Percentiles rank a stretch among this genome's conserved stretches.
Conservation (phyloP, 495 filamentous ascomycete species). For the Penicillium malachiteum region DNA sequence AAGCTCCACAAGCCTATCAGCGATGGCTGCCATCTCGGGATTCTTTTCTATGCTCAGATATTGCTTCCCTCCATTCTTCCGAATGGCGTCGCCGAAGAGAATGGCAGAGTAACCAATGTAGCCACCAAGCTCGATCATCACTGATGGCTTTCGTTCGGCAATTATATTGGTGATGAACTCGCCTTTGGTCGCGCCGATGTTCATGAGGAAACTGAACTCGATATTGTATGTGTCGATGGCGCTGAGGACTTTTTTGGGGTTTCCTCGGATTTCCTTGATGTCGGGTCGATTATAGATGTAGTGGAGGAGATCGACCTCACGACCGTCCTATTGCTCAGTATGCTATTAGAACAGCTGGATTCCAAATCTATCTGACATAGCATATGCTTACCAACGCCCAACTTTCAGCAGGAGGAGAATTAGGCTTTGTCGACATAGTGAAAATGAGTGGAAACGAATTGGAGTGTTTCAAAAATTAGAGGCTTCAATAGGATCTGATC, state of each 20-base stretch:
- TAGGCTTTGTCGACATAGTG: background rate
- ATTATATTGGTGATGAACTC: constrained; percentile 61
- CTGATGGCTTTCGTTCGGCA: constrained; percentile 53
- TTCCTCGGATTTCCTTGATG: constrained; percentile 52
- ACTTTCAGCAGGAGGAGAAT: background rate
- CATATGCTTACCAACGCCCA: background rate
- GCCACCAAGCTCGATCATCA: constrained; percentile 71
- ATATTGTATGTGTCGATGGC: constrained; percentile 54
- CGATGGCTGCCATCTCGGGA: constrained; percentile 61
- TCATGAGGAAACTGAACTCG: constrained; percentile 65
- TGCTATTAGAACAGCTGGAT: background rate
- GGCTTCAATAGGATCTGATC: too few relatives aligned
- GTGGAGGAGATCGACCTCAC: constrained; percentile 66
- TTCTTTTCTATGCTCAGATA: constrained; percentile 63
- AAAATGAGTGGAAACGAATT: too few relatives aligned
- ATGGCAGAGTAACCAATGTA: constrained; percentile 75
- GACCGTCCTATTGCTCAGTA: constrained; percentile 52
- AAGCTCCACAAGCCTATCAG: constrained; percentile 55
- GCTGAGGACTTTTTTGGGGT: constrained; percentile 56
- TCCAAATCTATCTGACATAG: background rate
- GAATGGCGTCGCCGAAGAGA: constrained; percentile 59
- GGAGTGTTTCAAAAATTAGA: too few relatives aligned
- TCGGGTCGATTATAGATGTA: constrained; percentile 56
- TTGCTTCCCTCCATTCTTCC: constrained; percentile 46
- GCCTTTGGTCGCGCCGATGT: constrained; percentile 67